Evolutionary conservation across 2,329 filamentous ascomycete species (phyloP).

Genomic region (Clonostachys rosea): DNA sequence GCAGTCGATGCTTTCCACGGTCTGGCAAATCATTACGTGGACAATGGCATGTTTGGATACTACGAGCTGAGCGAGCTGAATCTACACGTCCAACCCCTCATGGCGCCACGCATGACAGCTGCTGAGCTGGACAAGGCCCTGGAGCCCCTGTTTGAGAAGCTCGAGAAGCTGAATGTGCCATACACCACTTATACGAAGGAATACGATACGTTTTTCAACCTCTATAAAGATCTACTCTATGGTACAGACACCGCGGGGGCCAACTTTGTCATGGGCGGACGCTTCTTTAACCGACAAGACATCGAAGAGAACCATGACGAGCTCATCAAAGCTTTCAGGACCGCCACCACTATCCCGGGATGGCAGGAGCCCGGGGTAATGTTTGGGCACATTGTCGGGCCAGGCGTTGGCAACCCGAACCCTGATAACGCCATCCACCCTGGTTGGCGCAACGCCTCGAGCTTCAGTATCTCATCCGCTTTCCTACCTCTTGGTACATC

Average conservation of each 20-base stretch:
- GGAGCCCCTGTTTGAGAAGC: neutral
- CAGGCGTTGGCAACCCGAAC: neutral
- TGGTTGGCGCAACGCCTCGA: conserved; percentile 5
- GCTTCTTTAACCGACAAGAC: neutral
- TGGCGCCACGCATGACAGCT: neutral
- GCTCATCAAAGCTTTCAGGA: neutral
- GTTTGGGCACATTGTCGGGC: neutral
- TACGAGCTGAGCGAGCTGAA: no score
- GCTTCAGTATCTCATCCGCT: neutral
- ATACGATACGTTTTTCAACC: neutral
- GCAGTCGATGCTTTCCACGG: no score
- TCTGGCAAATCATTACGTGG: no score
- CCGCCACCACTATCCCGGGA: neutral
- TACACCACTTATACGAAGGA: neutral
- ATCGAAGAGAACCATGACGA: no score
- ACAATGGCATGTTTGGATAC: no score
- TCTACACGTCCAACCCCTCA: neutral
- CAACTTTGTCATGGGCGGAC: neutral
- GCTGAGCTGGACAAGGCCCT: neutral
- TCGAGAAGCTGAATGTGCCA: neutral
- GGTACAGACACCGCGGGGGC: neutral
- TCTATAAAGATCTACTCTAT: neutral
- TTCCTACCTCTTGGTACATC: no score
- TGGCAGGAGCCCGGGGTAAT: no score
- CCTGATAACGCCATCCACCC: no score